Conservation (phyloP, 345 rosid species). For the Eucalyptus regnans region DNA sequence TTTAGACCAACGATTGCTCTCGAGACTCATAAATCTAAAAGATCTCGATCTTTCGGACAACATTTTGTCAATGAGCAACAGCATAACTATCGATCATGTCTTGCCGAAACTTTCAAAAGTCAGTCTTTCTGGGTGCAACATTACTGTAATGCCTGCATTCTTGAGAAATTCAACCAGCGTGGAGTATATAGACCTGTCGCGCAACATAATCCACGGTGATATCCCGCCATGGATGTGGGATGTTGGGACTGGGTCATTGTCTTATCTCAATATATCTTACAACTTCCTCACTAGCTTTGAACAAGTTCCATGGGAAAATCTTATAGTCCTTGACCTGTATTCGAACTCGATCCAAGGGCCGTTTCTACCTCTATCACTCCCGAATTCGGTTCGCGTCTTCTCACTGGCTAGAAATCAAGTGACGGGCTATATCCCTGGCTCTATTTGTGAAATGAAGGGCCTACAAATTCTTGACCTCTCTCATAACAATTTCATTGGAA, state of each 20-base stretch:
- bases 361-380: background rate
- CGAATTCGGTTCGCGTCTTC: background rate
- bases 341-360: background rate
- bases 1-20: background rate
- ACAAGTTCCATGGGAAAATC: background rate
- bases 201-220: background rate
- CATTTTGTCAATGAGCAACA: background rate
- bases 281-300: background rate
- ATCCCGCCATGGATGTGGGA: background rate
- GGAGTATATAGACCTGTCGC: background rate
- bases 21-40: background rate
- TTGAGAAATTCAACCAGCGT: background rate
- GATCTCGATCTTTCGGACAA: background rate
- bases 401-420: background rate
- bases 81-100: background rate
- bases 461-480: background rate
- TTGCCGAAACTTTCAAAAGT: background rate
- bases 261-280: background rate
- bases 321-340: no score
- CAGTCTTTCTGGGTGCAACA: slow-evolving; percentile 1
- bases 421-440: background rate
- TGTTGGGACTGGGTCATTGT: background rate
- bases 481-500: background rate
- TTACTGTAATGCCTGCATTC: slow-evolving; percentile 2
- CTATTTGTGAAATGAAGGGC: background rate